These are phyloP conservation scores for Stephanodiscus minutulus DNA, from an alignment of 108 stramenopile genomes.

Conservation along the genomic window DNA sequence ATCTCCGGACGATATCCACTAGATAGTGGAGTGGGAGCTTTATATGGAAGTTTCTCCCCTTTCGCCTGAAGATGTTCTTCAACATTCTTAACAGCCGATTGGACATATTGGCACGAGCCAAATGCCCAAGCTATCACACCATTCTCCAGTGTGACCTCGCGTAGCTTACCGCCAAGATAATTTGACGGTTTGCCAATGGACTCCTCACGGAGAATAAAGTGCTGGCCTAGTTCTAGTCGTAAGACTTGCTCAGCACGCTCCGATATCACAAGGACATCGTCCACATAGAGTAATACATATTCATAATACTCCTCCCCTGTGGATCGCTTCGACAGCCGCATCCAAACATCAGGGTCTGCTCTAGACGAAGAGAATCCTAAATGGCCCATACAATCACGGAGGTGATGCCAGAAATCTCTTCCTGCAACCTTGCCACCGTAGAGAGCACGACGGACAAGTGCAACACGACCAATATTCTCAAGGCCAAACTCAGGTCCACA, in stretches of 20 bases:
- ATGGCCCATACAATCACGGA: too few species aligned
- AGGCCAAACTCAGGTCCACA: slow-evolving; percentile 20
- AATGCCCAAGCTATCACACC: slow-evolving; percentile 46
- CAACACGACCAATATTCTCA: slow-evolving; percentile 11
- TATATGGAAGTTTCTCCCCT: slow-evolving; percentile 1
- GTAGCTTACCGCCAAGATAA: slow-evolving; percentile 6
- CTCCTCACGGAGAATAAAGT: background rate
- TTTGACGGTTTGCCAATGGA: slow-evolving; percentile 2
- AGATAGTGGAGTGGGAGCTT: background rate
- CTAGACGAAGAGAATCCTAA: slow-evolving; percentile 13
- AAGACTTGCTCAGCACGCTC: slow-evolving; percentile 3
- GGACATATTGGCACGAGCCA: slow-evolving; percentile 48
- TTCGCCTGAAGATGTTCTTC: slow-evolving; percentile 3
- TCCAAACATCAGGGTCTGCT: slow-evolving; percentile 47
- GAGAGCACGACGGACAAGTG: slow-evolving; percentile 9
- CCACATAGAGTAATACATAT: slow-evolving; percentile 40
- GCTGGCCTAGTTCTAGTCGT: background rate
- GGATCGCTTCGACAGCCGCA: background rate
- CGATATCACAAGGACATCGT: slow-evolving; percentile 26
- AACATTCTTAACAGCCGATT: slow-evolving; percentile 40
- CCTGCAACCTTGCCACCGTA: slow-evolving; percentile 9
- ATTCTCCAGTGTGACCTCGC: slow-evolving; percentile 5
- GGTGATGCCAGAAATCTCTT: too few species aligned
- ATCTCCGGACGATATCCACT: slow-evolving; percentile 1
- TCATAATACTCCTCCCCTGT: slow-evolving; percentile 29